Evolutionary conservation across 306 rosid species (phyloP), one percentile per base, ranked within the genome.

Genomic region (Astragalus glycyphyllos): DNA sequence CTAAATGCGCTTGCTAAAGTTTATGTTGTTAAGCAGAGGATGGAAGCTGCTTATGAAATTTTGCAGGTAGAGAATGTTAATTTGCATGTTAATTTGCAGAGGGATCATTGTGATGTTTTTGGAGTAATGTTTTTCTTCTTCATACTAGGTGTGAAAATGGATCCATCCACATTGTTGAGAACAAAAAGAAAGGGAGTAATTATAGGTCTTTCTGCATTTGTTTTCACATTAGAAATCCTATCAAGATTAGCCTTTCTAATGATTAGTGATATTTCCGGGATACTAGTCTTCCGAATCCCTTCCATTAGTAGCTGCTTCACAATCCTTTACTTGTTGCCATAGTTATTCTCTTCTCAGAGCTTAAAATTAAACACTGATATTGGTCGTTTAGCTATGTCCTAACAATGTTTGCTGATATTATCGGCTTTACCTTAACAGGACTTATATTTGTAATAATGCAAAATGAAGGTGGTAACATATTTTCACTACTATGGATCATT

Each of bases 361-460:
- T 90, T 15, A 86, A 83, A 45, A 42, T 86, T 84, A 11, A 90
- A 88, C 85, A 72, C 87, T 0, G 91, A 88, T 8, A 56, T 86
- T 0, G 91, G 93, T 54, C 89, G 87, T 17, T 60, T 84, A 1
- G 81, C 96, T 6, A 73, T 87, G 78, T 69, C 89, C 14, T 75
- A 0, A 45, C 96, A 58, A 42, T 79, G 74, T 78, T 81, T 51
- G 42, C 77, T 16, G 91, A 87, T 51, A 10, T 64, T 13, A 1
- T 68, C 17, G 88, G 91, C 20, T 62, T 90, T 11, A 0, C 0
- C 14, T 0, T 73, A 55, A 13, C 75, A 10, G 66, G 47, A 0
- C 0, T 81, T 13, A 0, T 42, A 15, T 58, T 84, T 31, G 20
- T 83, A 5, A 0, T 71, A 26, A 0, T 63, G 17, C 83, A 48